Base-by-base conservation (phyloP, 257 asterid genomes). In the Petunia secreta region DNA sequence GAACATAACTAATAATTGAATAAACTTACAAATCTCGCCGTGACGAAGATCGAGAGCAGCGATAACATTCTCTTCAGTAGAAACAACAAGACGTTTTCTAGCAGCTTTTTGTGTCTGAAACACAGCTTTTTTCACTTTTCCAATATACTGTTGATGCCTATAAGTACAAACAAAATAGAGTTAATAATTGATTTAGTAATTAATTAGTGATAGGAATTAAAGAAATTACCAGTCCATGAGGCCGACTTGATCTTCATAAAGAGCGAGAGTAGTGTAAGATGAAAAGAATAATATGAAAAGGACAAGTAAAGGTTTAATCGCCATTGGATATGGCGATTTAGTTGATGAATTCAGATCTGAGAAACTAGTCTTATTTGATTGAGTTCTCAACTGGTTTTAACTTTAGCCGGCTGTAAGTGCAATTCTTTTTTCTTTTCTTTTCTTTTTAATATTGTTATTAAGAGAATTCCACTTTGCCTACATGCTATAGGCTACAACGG, bases 21-120 rank as follows among this genome's bases (percentile, higher is more conserved):
- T n/a, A 4, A 50, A 84, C 98, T 86, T 58, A 95, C 99, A 95
- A 84, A 95, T 92, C 86, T 95, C 92, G 59, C 98, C 99, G 37
- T 88, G 98, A 44, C 99, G 99, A 88, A 95, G 98, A 91, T 95
- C 99, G 82, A 95, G 98, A 3, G 99, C 91, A 2, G 99, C 94
- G 48, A 95, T 88, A 36, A 90, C 99, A 81, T 95, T 93, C 86
- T 95, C 97, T 86, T 95, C 96, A 2, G 99, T 95, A 65, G 99
- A 92, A 44, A 95, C 98, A 8, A 95, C 83, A 11, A 95, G 97
- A 73, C 98, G 98, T 87, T 95, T 95, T 86, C 98, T 83, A 71
- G 91, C 98, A 41, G 97, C 92, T 91, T 95, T 95, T 82, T 89
- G 98, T 3, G 99, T 93, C 83, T 95, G 98, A 88, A 93, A 95